Evolutionary conservation across 2,329 filamentous ascomycete genomes (phyloP), one percentile per base, ranked within the genome.

Genomic region (Pseudogymnoascus sp.): DNA sequence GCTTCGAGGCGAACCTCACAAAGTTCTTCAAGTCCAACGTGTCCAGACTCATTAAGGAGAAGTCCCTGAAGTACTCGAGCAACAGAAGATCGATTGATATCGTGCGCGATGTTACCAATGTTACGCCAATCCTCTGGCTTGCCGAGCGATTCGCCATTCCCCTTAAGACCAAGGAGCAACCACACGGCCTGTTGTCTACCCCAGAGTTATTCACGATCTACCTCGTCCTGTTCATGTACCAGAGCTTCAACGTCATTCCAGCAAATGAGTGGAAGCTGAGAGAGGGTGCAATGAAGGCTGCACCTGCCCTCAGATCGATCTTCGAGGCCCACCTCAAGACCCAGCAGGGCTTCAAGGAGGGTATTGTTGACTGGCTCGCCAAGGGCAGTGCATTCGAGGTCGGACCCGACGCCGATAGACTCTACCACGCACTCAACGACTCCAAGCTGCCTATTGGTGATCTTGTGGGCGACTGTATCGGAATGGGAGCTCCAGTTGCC

Each of bases 51-150:
- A 81, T 81, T 65, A 72, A 77, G 63, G 71, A 78, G 58, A 76
- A 75, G 65, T 80, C 77, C 0, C 70, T 82, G 13, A 74, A 74
- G 48, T 80, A 79, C 61, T 71, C 73, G n/a, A 71, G 72, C 21
- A 66, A 48, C 21, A 72, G 75, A 45, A 75, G 75, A 36, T 76
- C 78, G 1, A 59, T 82, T 66, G 77, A 82, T 61, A 78, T 81
- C 3, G 77, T 90, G 8, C 82, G 86, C 25, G 86, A 90, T 61
- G 81, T 90, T 0, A 86, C 83, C 27, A 90, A 90, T 69, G 74
- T 89, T 27, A 81, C 80, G 0, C 86, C 87, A 5, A 78, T 81
- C 59, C 69, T 78, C 37, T 82, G 78, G 78, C 72, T 81, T 10
- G 78, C 79, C 0, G 75, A 80, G 27, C 75, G 78, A 18, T 80